These are phyloP conservation scores for Diaporthe eres DNA, from an alignment of 2,329 filamentous ascomycete species.

Conservation along the genomic window DNA sequence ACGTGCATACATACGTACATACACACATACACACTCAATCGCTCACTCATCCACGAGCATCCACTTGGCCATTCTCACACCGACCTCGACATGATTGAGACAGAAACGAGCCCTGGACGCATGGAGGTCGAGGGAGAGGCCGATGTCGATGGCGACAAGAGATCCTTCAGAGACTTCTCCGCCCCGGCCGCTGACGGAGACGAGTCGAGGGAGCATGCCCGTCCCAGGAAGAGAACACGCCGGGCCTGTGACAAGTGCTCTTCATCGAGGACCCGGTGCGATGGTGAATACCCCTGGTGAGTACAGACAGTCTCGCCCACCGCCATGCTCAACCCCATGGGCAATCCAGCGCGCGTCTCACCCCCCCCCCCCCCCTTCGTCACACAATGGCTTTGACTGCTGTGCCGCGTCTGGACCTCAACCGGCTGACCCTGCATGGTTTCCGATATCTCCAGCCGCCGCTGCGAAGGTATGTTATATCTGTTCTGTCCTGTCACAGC, in stretches of 20 bases:
- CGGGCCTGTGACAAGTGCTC: slow-evolving; percentile 56
- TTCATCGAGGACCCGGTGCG: slow-evolving; percentile 57
- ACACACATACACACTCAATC: not conserved
- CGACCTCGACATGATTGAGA: slow-evolving; percentile 8
- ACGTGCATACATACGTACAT: not conserved
- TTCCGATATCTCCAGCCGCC: slow-evolving; percentile 48
- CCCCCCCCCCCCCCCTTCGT: not conserved
- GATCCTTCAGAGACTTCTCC: slow-evolving; percentile 9
- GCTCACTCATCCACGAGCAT: not conserved
- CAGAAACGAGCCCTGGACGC: slow-evolving; percentile 18
- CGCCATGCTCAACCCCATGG: too few relatives aligned
- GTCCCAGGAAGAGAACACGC: slow-evolving; percentile 46
- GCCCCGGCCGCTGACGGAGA: slow-evolving; percentile 22
- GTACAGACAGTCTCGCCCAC: slow-evolving; percentile 35
- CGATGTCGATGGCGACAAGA: slow-evolving; percentile 13
- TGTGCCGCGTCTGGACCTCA: not conserved
- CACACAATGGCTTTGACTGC: too few relatives aligned
- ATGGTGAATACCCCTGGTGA: slow-evolving; percentile 58
- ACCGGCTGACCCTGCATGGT: slow-evolving; percentile 25
- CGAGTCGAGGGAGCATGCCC: slow-evolving; percentile 51
- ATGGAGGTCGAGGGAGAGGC: slow-evolving; percentile 8
- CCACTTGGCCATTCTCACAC: not conserved
- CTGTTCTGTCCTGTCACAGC: not conserved
- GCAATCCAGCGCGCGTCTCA: not conserved
- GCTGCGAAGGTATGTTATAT: slow-evolving; percentile 52